Evolutionary conservation across 2,329 filamentous ascomycete species (phyloP), one percentile per base, ranked within the genome.

Genomic region (Phaeosphaeriaceae sp.): DNA sequence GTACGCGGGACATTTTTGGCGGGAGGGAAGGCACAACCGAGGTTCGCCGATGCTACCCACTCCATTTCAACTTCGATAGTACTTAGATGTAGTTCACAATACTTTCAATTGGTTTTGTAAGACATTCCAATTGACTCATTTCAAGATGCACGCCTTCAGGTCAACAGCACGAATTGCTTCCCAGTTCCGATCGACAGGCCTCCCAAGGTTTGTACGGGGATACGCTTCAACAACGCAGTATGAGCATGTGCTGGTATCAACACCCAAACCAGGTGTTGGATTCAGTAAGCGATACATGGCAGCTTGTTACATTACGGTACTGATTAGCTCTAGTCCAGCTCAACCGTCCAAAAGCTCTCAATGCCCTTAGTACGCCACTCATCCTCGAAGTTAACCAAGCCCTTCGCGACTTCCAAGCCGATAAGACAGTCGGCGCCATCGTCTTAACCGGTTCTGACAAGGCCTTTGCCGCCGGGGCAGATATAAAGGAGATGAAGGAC

Each of bases 401-500:
- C 45, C 66, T 74, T 45, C 66, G 67, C 48, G 57, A 54, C 44
- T 70, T 72, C 54, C 71, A 74, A 48, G 52, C 65, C 37, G 60
- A 66, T 47, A 54, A 56, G 7, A 56, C 60, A 29, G 68, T 73
- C 35, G 65, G 65, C 45, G 71, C 71, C 46, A 67, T 74, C 32
- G 71, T 99, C 50, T 81, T 99, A 50, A 97, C 94, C 1, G 94
- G 94, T 46, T 95, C 88, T 37, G 81, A 91, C 60, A 91, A 88
- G 75, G 92, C 93, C 34, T 99, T 74, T 46, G 72, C 66, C 72
- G 82, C 94, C 36, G 94, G 94, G 42, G 94, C 94, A 53, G 94
- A 99, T 76, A 99, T 99, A 80, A 97, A 97, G 77, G 94, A 99
- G 77, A 99, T 99, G 94, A 89, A 91, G 23, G 87, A 91, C 52